These are phyloP conservation scores for Bolboschoenoplectus hybrid DNA, from an alignment of 202 grass and related monocot species.

Conservation along the genomic window DNA sequence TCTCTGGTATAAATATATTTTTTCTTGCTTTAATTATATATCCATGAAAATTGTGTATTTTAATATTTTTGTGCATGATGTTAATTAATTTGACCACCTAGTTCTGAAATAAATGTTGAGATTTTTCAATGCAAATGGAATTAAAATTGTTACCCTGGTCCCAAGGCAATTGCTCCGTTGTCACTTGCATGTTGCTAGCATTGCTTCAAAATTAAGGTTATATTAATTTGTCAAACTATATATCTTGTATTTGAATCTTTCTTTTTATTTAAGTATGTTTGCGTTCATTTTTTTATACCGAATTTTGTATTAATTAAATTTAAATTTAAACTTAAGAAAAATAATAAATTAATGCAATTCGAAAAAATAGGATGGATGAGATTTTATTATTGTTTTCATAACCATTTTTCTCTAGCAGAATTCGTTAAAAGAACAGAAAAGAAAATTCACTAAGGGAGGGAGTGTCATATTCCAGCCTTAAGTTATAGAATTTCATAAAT, in stretches of 20 bases:
- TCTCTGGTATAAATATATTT: not conserved
- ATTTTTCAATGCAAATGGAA: not conserved
- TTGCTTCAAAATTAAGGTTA: not conserved
- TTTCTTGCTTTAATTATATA: not conserved
- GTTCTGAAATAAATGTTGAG: not conserved
- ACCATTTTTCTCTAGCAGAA: not conserved
- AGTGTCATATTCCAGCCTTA: no score
- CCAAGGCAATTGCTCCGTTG: not conserved
- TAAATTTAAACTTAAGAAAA: not conserved
- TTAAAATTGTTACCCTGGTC: not conserved
- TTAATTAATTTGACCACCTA: not conserved
- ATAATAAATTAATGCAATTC: not conserved
- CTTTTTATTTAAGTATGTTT: slow-evolving; percentile 12
- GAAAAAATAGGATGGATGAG: not conserved
- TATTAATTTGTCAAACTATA: not conserved
- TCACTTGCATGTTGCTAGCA: slow-evolving; percentile 13
- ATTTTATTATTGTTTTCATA: not conserved
- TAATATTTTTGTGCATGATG: not conserved
- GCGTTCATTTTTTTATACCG: not conserved
- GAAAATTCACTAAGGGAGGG: no score
- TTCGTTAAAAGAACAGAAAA: no score
- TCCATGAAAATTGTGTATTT: not conserved
- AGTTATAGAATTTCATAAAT: no score
- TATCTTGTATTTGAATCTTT: not conserved
- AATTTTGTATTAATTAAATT: not conserved